phyloP scores from a whole-genome alignment of 1,284 basidiomycete species.

The Sporisorium graminicola region DNA sequence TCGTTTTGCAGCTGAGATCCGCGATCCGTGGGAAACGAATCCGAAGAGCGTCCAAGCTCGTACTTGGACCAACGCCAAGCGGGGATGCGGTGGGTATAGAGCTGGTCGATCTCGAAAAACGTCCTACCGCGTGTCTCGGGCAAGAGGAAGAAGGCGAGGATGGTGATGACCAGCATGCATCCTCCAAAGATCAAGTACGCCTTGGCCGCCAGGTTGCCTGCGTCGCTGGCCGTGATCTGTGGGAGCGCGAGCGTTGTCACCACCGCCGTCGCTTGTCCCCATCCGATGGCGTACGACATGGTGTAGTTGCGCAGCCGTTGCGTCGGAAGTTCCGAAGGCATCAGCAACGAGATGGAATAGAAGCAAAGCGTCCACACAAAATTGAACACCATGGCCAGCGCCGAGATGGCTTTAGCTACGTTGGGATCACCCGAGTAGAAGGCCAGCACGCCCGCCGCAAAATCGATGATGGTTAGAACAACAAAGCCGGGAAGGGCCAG shows the following conservation, averaged over 20 bases:
- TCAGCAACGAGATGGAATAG: slow-evolving; percentile 59
- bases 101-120: slow-evolving; percentile 59
- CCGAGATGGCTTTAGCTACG: slow-evolving; percentile 50
- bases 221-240: slow-evolving; percentile 55
- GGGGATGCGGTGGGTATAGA: slow-evolving; percentile 46
- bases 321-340: slow-evolving; percentile 60
- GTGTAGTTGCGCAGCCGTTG: slow-evolving; percentile 57
- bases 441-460: slow-evolving; percentile 46
- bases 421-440: slow-evolving; percentile 26
- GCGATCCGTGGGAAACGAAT: slow-evolving; percentile 2
- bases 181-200: slow-evolving; percentile 62
- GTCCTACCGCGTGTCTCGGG: slow-evolving; percentile 60
- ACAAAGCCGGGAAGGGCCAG: slow-evolving; percentile 56
- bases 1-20: slow-evolving; percentile 21
- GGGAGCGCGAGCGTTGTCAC: slow-evolving; percentile 58
- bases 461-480: slow-evolving; percentile 49
- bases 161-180: slow-evolving; percentile 52
- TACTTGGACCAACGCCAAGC: slow-evolving; percentile 55
- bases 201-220: slow-evolving; percentile 54
- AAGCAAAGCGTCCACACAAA: slow-evolving; percentile 60
- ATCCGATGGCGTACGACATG: slow-evolving; percentile 61
- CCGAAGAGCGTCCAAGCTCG: slow-evolving; percentile 24
- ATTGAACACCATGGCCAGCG: slow-evolving; percentile 60
- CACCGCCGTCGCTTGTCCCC: slow-evolving; percentile 58
- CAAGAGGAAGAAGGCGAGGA: slow-evolving; percentile 50